Base-by-base conservation (phyloP, 352 stramenopile genomes). In the Globisporangium acanthophoron region DNA sequence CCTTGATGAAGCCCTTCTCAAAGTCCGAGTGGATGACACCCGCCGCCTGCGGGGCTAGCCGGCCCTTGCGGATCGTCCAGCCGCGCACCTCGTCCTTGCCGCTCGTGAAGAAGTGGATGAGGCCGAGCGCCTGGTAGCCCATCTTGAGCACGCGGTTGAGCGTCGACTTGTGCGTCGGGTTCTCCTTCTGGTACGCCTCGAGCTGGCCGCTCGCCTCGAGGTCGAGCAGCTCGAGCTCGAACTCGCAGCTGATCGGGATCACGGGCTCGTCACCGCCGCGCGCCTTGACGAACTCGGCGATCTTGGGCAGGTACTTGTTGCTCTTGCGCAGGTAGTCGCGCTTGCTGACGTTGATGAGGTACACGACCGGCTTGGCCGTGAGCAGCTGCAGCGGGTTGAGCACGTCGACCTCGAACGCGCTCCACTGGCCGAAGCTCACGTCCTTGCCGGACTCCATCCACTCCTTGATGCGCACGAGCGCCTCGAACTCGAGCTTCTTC, bases 21-120 rank as follows among this genome's bases (percentile, higher is more conserved):
- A 99, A 99, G 76, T 99, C 97, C 43, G 92, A 96, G 80, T 99
- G 97, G 81, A 99, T 99, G 11, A 98, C 94, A 70, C 97, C 97
- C 44, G 97, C 97, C 53, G 97, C 97, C 74, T 99, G 96, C 11
- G 96, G 97, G 78, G 97, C 97, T 65, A 97, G 54, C 54, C 90
- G 94, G 47, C 96, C 96, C 78, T 98, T 97, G 64, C 97, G 97
- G 59, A 99, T 98, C 16, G 97, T 99, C 98, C 98, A 99, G 46
- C 95, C 96, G 55, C 96, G 85, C 35, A 99, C 97, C 82, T 99
- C 98, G 40, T 20, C 13, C 62, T 96, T 94, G 52, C 98, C 98
- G 31, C 93, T 90, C 27, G 98, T 99, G 84, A 99, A 99, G 80
- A 98, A 99, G 68, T 99, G 96, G 69, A 99, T 97, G 48, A 99